Evolutionary conservation across 768 basidiomycete species (phyloP).

Genomic region (Collybiopsis confluens): DNA sequence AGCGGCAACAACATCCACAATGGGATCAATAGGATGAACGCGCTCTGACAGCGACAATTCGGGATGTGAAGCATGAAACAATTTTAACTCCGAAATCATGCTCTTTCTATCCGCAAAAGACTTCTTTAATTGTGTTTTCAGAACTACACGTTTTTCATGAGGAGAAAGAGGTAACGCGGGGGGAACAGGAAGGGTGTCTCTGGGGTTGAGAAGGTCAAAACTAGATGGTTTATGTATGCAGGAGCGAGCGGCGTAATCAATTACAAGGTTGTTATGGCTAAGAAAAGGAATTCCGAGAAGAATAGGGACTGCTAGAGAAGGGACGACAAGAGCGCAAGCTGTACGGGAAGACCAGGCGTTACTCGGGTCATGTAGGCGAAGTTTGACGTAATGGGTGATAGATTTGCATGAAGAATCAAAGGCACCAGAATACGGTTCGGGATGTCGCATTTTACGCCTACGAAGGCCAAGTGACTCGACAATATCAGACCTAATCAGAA

Average conservation of each 20-base stretch:
- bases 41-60: too few relatives aligned
- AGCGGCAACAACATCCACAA: neutral
- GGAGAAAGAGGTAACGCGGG: too few relatives aligned
- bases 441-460: too few relatives aligned
- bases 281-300: slow-evolving; percentile 32
- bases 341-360: neutral
- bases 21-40: neutral
- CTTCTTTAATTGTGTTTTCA: neutral
- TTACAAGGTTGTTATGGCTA: slow-evolving; percentile 25
- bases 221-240: slow-evolving; percentile 12
- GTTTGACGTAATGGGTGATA: neutral
- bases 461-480: too few relatives aligned
- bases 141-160: neutral
- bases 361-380: neutral
- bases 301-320: slow-evolving; percentile 12
- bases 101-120: neutral
- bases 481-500: too few relatives aligned
- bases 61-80: neutral
- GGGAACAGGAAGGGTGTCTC: too few relatives aligned
- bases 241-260: slow-evolving; percentile 19
- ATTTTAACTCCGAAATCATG: neutral
- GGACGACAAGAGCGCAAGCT: neutral
- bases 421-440: too few relatives aligned
- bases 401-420: too few relatives aligned
- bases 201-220: slow-evolving; percentile 7